These are phyloP conservation scores for Karstenula rhodostoma DNA, from an alignment of 2,329 filamentous ascomycete species.

Conservation along the genomic window DNA sequence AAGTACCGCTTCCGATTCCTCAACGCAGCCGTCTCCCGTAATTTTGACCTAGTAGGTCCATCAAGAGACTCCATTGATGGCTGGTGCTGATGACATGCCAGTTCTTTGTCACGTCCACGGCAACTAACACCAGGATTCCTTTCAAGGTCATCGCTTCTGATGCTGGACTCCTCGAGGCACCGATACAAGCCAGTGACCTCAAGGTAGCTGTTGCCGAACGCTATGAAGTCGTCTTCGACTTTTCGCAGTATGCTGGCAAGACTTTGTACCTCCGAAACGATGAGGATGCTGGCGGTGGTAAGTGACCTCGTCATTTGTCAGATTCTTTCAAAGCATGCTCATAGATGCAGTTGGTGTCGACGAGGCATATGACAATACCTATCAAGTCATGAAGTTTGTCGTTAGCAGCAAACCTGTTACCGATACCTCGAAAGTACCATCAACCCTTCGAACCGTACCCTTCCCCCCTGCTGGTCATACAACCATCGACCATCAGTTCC, in stretches of 20 bases:
- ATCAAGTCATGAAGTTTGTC: conserved; percentile 43
- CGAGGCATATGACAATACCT: conserved; percentile 47
- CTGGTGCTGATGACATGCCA: neutral
- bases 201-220: conserved; percentile 63
- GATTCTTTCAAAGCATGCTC: neutral
- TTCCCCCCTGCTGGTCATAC: conserved; percentile 33
- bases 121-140: conserved; percentile 47
- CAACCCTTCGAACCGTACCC: conserved; percentile 28
- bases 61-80: too few species aligned
- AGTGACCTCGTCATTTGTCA: conserved; percentile 54
- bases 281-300: conserved; percentile 50
- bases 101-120: conserved; percentile 53
- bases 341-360: conserved; percentile 7
- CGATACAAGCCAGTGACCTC: conserved; percentile 54
- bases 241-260: conserved; percentile 58
- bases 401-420: conserved; percentile 26
- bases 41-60: conserved; percentile 52
- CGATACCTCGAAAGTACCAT: conserved; percentile 30
- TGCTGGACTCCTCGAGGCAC: conserved; percentile 48
- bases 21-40: conserved; percentile 49
- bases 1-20: conserved; percentile 67
- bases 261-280: conserved; percentile 57
- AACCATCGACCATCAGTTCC: conserved; percentile 40
- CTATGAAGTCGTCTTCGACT: conserved; percentile 67
- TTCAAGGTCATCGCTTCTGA: conserved; percentile 66